Base-by-base conservation (phyloP, 2,329 filamentous ascomycete genomes). In the Dactylellina leptospora region DNA sequence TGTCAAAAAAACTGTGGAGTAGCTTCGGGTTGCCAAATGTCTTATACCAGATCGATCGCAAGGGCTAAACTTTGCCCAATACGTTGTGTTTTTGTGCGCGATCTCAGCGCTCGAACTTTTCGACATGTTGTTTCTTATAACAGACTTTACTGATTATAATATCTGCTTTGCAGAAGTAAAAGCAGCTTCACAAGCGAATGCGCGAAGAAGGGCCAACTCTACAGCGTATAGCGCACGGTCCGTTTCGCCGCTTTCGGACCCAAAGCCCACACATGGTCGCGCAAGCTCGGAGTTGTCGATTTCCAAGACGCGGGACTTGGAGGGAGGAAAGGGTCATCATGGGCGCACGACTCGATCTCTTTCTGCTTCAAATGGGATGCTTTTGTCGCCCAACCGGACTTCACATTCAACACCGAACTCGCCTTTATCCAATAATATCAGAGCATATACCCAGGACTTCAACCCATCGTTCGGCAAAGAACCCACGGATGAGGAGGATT, bases 211-310 rank as follows among this genome's bases (percentile, higher is more conserved):
- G 76, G 81, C 84, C 33, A 83, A 82, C 62, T 78, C 82, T 45
- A 85, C 87, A 74, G 77, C 80, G 62, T 78, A 80, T 60, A 82
- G 81, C 60, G 80, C 82, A 60, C 82, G 86, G 75, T 85, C 87
- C 50, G 86, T 77, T 88, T 83, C 81, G 90, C 68, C 68, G 18
- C 50, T 63, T 42, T 72, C 68, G 10, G 68, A 72, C 16, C 59
- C 68, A 18, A 72, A 72, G 20, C 59, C 68, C n/a, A 75, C 74
- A 13, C 87, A 90, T 79, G 88, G 85, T 77, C 86, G 88, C 75
- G 86, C 88, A 61, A 90, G 87, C 80, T 91, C 89, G 59, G 89
- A 91, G 78, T 84, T 88, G 75, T 88, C 87, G 53, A 64, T 78
- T 79, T 75, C 69, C 6, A 68, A 61, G 47, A 25, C 54, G 59